A percentile compares a stretch with the other conserved stretches of the same genome.
Evolutionary conservation across 2,329 filamentous ascomycete species (phyloP).

Genomic region (Hansfordia pulvinata): DNA sequence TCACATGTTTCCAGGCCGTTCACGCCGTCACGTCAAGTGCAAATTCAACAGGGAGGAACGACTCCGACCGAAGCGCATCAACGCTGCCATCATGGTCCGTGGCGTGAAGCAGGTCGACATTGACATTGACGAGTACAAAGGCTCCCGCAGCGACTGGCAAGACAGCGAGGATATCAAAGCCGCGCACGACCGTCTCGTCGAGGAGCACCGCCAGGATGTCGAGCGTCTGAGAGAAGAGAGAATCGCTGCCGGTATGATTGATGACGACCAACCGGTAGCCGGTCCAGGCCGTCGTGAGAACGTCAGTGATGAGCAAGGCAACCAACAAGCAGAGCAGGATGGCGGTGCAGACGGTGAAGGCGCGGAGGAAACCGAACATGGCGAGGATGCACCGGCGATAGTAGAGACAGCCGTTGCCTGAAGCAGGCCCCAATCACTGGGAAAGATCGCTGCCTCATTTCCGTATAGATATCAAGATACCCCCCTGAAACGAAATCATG

Average conservation of each 20-base stretch:
- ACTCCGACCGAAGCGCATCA: conserved; percentile 48
- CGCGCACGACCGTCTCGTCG: conserved; percentile 28
- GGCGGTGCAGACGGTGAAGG: not conserved
- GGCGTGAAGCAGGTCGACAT: conserved; percentile 44
- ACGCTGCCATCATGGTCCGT: conserved; percentile 40
- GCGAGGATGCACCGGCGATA: not conserved
- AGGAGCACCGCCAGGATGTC: conserved; percentile 29
- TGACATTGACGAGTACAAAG: conserved; percentile 46
- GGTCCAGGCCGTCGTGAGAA: conserved; percentile 29
- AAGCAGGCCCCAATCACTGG: not conserved
- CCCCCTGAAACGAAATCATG: too few species aligned
- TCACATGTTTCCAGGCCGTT: conserved; percentile 60
- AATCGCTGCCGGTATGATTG: conserved; percentile 15
- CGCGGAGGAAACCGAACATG: not conserved
- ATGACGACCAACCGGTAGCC: conserved; percentile 28
- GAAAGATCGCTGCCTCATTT: too few species aligned
- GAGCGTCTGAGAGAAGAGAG: conserved; percentile 28
- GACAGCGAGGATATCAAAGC: conserved; percentile 41
- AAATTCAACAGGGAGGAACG: conserved; percentile 75
- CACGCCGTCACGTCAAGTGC: conserved; percentile 61
- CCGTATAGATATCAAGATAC: too few species aligned
- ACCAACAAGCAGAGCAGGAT: not conserved
- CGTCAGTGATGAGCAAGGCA: conserved; percentile 16
- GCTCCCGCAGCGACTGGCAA: conserved; percentile 32
- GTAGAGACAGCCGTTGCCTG: not conserved